Evolutionary conservation across 2,329 filamentous ascomycete species (phyloP).

Genomic region (Colletotrichum lupini): DNA sequence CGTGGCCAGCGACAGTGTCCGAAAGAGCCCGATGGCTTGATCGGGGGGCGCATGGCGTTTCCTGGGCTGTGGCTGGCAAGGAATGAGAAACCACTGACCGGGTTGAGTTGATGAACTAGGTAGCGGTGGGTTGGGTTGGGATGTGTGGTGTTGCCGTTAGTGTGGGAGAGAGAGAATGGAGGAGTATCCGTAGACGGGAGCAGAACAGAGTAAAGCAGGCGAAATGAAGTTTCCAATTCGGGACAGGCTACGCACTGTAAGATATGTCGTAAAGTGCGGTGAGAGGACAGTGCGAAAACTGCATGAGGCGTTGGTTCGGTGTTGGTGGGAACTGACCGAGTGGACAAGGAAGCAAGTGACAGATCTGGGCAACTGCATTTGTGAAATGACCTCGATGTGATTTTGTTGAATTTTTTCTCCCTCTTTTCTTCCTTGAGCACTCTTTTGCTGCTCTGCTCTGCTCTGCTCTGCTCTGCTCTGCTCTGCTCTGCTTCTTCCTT

Average conservation of each 20-base stretch:
- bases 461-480: no score
- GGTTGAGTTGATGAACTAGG: neutral
- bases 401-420: neutral
- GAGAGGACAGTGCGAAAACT: conserved; percentile 2
- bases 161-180: neutral
- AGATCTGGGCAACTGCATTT: neutral
- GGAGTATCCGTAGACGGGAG: neutral
- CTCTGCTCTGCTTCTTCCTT: neutral
- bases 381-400: neutral
- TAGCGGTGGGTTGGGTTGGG: neutral
- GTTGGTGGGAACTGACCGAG: neutral
- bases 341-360: neutral
- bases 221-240: neutral
- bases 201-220: neutral
- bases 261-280: accelerated
- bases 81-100: neutral
- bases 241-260: neutral
- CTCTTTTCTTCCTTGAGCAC: neutral
- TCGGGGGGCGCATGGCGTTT: neutral
- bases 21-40: conserved; percentile 4
- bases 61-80: neutral
- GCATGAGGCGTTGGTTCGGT: neutral
- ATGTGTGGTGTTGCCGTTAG: neutral
- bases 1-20: neutral
- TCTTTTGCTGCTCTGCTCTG: no score